Evolutionary conservation across 2,329 filamentous ascomycete species (phyloP), one percentile per base, ranked within the genome.

Genomic region (Venturia oleaginea): DNA sequence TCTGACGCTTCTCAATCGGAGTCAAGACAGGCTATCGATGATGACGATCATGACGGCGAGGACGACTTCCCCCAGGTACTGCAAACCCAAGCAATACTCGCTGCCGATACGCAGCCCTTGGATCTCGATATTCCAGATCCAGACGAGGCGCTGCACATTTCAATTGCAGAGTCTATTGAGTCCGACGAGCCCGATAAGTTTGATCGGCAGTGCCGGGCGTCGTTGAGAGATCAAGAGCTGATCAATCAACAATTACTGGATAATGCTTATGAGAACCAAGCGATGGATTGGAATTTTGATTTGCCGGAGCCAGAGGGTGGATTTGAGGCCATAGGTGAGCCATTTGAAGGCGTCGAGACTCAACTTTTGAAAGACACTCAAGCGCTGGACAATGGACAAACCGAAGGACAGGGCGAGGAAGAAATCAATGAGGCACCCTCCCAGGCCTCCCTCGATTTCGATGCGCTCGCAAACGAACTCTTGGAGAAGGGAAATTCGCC

Each of bases 401-500:
- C 15, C 11, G n/a, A 59, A 38, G 30, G n/a, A 8, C 15, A 17
- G 59, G 37, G 30, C 13, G 51, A 22, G 46, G 46, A 64, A 11
- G 30, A 37, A 3, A 22, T 40, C 17, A 51, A 64, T 11, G 61
- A 62, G 42, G 19, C 34, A 38, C 34, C 62, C n/a, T 38, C 34
- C 7, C 22, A 54, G 8, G 34, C 43, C n/a, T 51, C 32, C 15
- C 48, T 64, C 13, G 37, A 46, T 51, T 40, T 40, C 17, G 48
- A 51, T 30, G 62, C 19, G 17, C 19, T 34, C 5, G 62, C 37
- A 27, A 37, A 59, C 46, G 30, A 30, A 27, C 34, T 57, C 34
- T 40, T 64, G 30, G 40, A 37, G 13, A 72, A 60, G 68, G 70
- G 3, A 71, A 74, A 64, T 67, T 75, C 6, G 68, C 74, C 30